Evolutionary conservation across 2,329 filamentous ascomycete species (phyloP).

Genomic region (Colletotrichum shisoi): DNA sequence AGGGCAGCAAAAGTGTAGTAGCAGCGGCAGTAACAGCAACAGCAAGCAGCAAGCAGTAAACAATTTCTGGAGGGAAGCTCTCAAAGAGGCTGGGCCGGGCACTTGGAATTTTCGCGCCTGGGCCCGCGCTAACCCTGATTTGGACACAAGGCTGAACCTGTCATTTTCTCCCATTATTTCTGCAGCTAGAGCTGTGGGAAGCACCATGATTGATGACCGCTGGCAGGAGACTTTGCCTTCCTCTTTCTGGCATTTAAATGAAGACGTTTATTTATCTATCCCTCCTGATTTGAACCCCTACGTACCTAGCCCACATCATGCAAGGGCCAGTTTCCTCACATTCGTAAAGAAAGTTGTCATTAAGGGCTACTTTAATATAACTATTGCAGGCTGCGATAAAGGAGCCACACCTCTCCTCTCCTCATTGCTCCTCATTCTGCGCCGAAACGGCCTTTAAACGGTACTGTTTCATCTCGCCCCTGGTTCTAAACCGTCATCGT

Average conservation of each 20-base stretch:
- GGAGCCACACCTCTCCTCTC: no score
- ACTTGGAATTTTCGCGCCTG: conserved; percentile 51
- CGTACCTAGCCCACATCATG: no score
- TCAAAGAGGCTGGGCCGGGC: conserved; percentile 47
- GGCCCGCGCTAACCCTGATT: conserved; percentile 48
- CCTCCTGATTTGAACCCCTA: background rate
- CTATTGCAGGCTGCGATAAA: background rate
- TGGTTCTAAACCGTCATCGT: background rate
- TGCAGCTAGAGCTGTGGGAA: background rate
- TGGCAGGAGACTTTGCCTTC: no score
- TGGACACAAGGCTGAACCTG: conserved; percentile 47
- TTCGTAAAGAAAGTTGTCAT: no score
- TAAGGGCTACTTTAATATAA: no score
- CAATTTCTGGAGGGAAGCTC: conserved; percentile 45
- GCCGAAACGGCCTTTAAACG: no score
- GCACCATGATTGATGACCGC: no score
- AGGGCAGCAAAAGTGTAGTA: conserved; percentile 36
- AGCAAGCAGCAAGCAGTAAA: conserved; percentile 40
- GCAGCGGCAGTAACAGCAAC: no score
- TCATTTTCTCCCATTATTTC: conserved; percentile 16
- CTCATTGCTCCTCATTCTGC: no score
- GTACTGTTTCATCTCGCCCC: background rate
- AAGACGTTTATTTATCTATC: no score
- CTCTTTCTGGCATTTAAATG: no score
- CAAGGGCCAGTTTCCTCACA: no score